Evolutionary conservation across 768 basidiomycete genomes (phyloP), one percentile per base, ranked within the genome.

Genomic region (Suillus placidus): DNA sequence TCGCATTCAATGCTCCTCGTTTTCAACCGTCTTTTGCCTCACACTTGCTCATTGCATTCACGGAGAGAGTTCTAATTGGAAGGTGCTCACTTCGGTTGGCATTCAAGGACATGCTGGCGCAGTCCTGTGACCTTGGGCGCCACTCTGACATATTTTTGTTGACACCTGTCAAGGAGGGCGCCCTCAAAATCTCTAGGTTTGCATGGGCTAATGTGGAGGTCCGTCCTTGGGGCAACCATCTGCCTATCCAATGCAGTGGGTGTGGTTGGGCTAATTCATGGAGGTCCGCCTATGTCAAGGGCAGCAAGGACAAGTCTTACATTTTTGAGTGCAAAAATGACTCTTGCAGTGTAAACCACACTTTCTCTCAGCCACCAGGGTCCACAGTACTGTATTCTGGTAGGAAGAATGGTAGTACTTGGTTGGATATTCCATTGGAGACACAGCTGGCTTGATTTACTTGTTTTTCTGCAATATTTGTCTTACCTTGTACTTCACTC

Each of bases 221-320:
- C 32, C 23, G 8, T 23, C 64, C 57, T 43, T 61, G 58, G 64
- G 58, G 64, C 9, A 6, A 60, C 18, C 10, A 3, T 34, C n/a
- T 60, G 6, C 57, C 64, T 32, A 30, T 60, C 18, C 57, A 64
- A 30, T 64, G 64, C 16, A 40, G 55, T 42, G 34, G 38, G 23
- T 64, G 64, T 43, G 32, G 42, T 30, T 30, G 49, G 49, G 26
- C 26, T 26, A 16, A 51, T 51, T 51, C 49, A 7, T 51, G 26
- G 49, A 51, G 49, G 49, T 26, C 26, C 1, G 8, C 51, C 30
- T 52, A 30, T 52, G 51, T 52, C 8, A 52, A 52, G 3, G 30
- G 26, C 16, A 52, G 26, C 51, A 52, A 52, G 51, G 7, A 26
- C 26, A 51, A 47, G 49, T 0, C 51, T 52, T 52, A 52, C 4